Conservation (phyloP, 2,329 filamentous ascomycete genomes). For the Shiraia bambusicola region DNA sequence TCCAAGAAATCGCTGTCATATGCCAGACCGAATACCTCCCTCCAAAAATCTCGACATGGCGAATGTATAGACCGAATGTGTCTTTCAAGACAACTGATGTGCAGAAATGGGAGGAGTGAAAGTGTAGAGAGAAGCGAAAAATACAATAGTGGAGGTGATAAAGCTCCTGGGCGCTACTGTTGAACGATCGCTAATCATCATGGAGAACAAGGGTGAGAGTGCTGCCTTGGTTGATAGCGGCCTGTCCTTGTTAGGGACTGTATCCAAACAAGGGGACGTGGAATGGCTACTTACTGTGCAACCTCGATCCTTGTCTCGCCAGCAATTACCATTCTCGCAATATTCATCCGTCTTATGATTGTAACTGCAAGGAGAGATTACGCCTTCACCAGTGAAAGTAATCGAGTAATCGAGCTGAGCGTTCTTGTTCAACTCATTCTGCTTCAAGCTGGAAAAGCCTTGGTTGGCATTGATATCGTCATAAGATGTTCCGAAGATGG, state of each 20-base stretch:
- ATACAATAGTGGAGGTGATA: background rate
- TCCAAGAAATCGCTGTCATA: slow-evolving; percentile 28
- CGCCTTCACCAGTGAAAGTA: slow-evolving; percentile 67
- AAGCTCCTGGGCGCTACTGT: background rate
- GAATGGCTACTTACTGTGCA: slow-evolving; percentile 70
- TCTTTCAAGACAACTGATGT: slow-evolving; percentile 2
- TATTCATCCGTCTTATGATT: slow-evolving; percentile 66
- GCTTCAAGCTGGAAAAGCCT: slow-evolving; percentile 81
- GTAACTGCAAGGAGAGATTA: slow-evolving; percentile 58
- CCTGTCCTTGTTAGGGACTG: slow-evolving; percentile 13
- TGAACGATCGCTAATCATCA: slow-evolving; percentile 18
- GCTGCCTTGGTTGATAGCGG: slow-evolving; percentile 22
- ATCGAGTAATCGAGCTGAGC: slow-evolving; percentile 76
- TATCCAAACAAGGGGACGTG: background rate
- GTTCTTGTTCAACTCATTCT: slow-evolving; percentile 72
- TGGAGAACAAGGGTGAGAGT: slow-evolving; percentile 33
- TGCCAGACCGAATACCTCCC: slow-evolving; percentile 4
- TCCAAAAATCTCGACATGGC: slow-evolving; percentile 11
- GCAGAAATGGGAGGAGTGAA: slow-evolving; percentile 5
- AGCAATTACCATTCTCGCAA: slow-evolving; percentile 52
- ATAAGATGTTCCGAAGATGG: slow-evolving; percentile 81
- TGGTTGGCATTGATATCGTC: slow-evolving; percentile 45
- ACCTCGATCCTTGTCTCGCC: slow-evolving; percentile 55
- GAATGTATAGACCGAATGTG: slow-evolving; percentile 26
- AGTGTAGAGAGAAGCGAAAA: slow-evolving; percentile 5